Base-by-base conservation (phyloP, 177 flowering plant genomes). In the Vitis hybrid region DNA sequence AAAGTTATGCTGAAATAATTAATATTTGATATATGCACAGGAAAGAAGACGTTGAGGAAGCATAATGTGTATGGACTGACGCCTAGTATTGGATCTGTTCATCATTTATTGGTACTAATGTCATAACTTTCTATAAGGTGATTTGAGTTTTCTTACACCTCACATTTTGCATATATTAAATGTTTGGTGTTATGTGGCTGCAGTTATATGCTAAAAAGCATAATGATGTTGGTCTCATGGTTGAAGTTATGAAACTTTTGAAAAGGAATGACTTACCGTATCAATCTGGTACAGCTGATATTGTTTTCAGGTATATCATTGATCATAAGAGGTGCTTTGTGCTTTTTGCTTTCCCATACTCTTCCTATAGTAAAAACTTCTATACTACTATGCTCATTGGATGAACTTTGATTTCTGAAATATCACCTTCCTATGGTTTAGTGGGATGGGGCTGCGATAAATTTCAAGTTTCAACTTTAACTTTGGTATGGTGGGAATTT, bases 271-370 rank as follows among this genome's bases (percentile, higher is more conserved):
- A 77, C 73, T 70, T 96, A 60, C 90, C 92, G 24, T 58, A 91
- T 73, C 97, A 93, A 75, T 85, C 99, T 77, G 86, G 92, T 61
- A 81, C 98, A 13, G 98, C 97, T 55, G 99, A 95, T 82, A 84
- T 93, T 67, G 88, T 93, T 68, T 91, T 90, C 86, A 91, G 97
- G 99, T 95, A 78, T 24, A 27, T 24, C 11, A 11, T 35, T 63
- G 11, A 32, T 49, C 20, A 1, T 7, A 4, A 17, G 53, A 58
- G n/a, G 52, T 21, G 21, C n/a, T 30, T 8, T 20, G 11, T 9
- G 21, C 3, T 52, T 35, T 18, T 3, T 32, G 24, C 12, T 24
- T 61, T 18, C 61, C 9, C 57, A 18, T 11, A 20, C 13, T 9
- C 49, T 12, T 61, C 12, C n/a, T 11, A 21, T 27, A 55, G 56